Evolutionary conservation across 345 rosid species (phyloP).

Genomic region (Carallia brachiata): DNA sequence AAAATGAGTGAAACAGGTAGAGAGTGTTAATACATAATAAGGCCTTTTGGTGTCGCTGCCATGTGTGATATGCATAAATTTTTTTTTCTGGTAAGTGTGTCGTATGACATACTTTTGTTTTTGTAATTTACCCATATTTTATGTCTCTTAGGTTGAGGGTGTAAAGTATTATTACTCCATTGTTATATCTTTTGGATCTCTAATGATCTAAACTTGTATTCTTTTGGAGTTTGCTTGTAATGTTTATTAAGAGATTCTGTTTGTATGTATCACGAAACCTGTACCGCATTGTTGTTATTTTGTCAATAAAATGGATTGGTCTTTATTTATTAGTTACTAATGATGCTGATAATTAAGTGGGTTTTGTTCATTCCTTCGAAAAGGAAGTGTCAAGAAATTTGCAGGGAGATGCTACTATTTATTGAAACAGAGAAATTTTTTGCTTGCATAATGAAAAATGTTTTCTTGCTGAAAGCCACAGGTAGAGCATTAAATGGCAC

Average conservation of each 20-base stretch:
- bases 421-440: too few species aligned
- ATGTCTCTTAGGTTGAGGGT: slow-evolving; percentile 3
- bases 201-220: background rate
- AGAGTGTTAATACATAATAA: slow-evolving; percentile 27
- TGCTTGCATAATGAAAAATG: too few species aligned
- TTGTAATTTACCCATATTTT: slow-evolving; percentile 25
- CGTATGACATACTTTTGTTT: too few species aligned
- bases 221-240: background rate
- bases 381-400: too few species aligned
- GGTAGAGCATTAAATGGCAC: too few species aligned
- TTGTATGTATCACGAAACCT: slow-evolving; percentile 7
- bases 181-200: slow-evolving; percentile 8
- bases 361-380: background rate
- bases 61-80: background rate
- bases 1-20: background rate
- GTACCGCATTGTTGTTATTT: background rate
- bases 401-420: too few species aligned
- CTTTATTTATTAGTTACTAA: background rate
- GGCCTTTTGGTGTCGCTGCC: slow-evolving; percentile 37
- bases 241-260: slow-evolving; percentile 2
- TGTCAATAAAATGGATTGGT: background rate
- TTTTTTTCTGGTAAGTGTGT: too few species aligned
- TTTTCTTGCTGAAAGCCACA: too few species aligned
- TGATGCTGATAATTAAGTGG: background rate
- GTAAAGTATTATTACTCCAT: slow-evolving; percentile 13